Base-by-base conservation (phyloP, 495 filamentous ascomycete species). In the Podospora pseudoanserina region DNA sequence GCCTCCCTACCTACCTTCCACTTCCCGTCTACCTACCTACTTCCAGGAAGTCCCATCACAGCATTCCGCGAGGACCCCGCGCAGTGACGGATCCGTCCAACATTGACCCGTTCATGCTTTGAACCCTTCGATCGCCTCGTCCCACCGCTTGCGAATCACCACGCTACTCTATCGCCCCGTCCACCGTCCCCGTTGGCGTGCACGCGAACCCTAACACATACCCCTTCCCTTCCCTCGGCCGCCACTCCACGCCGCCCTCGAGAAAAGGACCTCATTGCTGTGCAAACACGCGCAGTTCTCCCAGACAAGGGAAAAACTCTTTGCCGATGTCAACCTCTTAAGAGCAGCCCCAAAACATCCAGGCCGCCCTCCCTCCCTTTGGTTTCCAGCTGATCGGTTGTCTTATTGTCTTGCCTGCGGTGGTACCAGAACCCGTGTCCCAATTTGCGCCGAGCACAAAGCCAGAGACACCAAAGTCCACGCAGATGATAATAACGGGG, bases 401-500 rank as follows among this genome's bases (percentile, higher is more conserved):
- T 65, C 32, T 49, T 28, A 19, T 49, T 34, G 63, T 20, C 32
- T 63, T 63, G 11, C 7, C 28, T 55, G 32, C 44, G 16, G 30
- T 58, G 55, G n/a, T 23, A 58, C 55, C 55, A 19, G 55, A 58
- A 58, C n/a, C 55, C 55, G 23, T 18, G 55, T 58, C 55, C 39
- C 39, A 49, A 49, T 49, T 49, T 49, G 39, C 39, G 39, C 63
- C 68, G 57, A 58, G 54, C 59, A 55, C 58, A 70, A 60, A 63
- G 53, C 39, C 44, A 67, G 67, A 65, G 54, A 65, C 63, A 65
- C 60, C 61, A 32, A 18, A 58, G 23, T 23, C n/a, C 56, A 28
- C 53, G n/a, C 39, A 34, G 11, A 56, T 57, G 66, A 68, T 71
- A 68, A 72, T 72, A 72, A 72, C 63, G 64, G 67, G 34, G 64